These are phyloP conservation scores for Atractiella rhizophila DNA, from an alignment of 768 basidiomycete genomes.

Conservation along the genomic window DNA sequence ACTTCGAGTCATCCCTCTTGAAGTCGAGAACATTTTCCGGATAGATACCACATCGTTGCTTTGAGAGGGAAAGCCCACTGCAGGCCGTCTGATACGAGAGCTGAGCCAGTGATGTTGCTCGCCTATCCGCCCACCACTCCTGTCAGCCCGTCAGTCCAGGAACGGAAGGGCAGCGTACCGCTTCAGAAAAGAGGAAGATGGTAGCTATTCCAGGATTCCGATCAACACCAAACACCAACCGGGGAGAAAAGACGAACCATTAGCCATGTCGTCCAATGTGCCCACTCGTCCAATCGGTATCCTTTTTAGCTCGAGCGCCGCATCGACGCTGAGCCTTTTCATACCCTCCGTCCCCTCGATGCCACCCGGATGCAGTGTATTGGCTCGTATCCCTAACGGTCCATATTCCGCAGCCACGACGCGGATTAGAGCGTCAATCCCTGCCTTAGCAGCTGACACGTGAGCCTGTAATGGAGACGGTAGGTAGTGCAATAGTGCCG, in stretches of 20 bases:
- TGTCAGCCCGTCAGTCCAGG: too few relatives aligned
- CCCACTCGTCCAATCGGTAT: constrained; percentile 18
- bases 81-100: too few relatives aligned
- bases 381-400: constrained; percentile 74
- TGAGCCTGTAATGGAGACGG: constrained; percentile 70
- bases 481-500: constrained; percentile 66
- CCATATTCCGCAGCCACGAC: constrained; percentile 85
- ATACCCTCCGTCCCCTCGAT: constrained; percentile 49
- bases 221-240: too few relatives aligned
- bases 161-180: too few relatives aligned
- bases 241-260: constrained; percentile 23
- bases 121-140: too few relatives aligned
- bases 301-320: constrained; percentile 9
- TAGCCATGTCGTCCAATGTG: constrained; percentile 23
- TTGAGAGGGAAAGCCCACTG: too few relatives aligned
- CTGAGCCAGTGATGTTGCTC: too few relatives aligned
- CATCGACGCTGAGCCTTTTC: constrained; percentile 21
- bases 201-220: too few relatives aligned
- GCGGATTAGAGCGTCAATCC: constrained; percentile 59
- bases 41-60: too few relatives aligned
- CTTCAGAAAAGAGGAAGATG: too few relatives aligned
- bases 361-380: constrained; percentile 50
- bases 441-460: constrained; percentile 85
- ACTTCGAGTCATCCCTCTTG: too few relatives aligned
- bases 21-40: too few relatives aligned